A percentile compares a stretch with the other conserved stretches of the same genome.
These are phyloP conservation scores for Pachyrhizus erosus DNA, from an alignment of 306 rosid species.

Conservation along the genomic window DNA sequence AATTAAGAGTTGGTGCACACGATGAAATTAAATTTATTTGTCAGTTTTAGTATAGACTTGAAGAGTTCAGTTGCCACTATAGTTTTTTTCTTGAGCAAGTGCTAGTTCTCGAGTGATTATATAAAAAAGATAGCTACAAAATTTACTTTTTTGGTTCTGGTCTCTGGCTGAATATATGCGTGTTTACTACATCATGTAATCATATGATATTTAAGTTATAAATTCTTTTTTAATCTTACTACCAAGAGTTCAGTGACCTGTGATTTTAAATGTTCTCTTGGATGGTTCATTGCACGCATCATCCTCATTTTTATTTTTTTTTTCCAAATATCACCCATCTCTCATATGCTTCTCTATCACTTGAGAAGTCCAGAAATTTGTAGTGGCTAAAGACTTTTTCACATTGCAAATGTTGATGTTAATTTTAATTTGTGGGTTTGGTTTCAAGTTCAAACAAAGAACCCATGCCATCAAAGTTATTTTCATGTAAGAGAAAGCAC, in stretches of 20 bases:
- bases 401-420: no score
- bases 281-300: not conserved
- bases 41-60: slow-evolving; percentile 11
- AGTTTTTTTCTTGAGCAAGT: not conserved
- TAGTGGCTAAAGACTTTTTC: not conserved
- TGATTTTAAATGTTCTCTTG: not conserved
- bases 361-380: not conserved
- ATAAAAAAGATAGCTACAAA: slow-evolving; percentile 6
- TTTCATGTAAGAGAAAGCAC: not conserved
- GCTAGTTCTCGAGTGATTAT: not conserved
- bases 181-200: slow-evolving; percentile 2
- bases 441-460: not conserved
- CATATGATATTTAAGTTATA: not conserved
- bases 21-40: not conserved
- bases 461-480: not conserved
- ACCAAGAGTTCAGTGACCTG: no score
- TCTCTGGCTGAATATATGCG: not conserved
- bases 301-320: not conserved
- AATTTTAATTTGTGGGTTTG: not conserved
- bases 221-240: no score
- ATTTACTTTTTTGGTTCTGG: slow-evolving; percentile 6
- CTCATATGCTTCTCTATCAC: not conserved
- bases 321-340: not conserved
- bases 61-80: not conserved
- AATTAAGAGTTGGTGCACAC: not conserved